Conservation (phyloP, 345 rosid species). For the Laguncularia racemosa region DNA sequence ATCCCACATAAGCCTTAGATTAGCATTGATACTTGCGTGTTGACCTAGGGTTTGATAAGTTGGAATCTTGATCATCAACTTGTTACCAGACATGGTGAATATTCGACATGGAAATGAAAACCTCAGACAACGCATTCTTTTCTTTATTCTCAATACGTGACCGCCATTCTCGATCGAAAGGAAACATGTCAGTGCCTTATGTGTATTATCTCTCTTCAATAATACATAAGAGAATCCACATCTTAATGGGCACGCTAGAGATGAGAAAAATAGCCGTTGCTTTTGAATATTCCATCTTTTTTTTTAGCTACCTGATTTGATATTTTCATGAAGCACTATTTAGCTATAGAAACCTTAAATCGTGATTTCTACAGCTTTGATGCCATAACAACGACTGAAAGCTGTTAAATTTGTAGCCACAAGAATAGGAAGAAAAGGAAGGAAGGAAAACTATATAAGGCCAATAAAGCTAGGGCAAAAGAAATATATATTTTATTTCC, state of each 20-base stretch:
- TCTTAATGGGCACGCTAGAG: neutral
- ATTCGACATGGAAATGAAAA: constrained; percentile 6
- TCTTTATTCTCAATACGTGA: constrained; percentile 5
- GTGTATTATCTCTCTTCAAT: constrained; percentile 11
- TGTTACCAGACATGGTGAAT: constrained; percentile 7
- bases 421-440: no score
- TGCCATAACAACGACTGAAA: neutral
- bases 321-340: neutral
- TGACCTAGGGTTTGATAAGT: constrained; percentile 11
- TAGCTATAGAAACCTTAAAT: constrained; percentile 3
- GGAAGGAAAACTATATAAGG: no score
- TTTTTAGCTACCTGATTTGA: neutral
- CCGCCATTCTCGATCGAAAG: constrained; percentile 3
- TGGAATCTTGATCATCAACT: constrained; percentile 2
- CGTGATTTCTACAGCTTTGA: neutral
- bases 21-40: constrained; percentile 6
- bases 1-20: neutral
- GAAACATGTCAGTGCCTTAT: neutral
- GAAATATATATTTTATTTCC: no score
- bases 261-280: constrained; percentile 10
- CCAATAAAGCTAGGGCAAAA: no score
- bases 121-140: constrained; percentile 7
- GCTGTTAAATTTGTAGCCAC: neutral
- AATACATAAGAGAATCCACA: constrained; percentile 14
- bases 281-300: constrained; percentile 16